Conservation (phyloP, 306 rosid species). For the Potentilla sterilis region DNA sequence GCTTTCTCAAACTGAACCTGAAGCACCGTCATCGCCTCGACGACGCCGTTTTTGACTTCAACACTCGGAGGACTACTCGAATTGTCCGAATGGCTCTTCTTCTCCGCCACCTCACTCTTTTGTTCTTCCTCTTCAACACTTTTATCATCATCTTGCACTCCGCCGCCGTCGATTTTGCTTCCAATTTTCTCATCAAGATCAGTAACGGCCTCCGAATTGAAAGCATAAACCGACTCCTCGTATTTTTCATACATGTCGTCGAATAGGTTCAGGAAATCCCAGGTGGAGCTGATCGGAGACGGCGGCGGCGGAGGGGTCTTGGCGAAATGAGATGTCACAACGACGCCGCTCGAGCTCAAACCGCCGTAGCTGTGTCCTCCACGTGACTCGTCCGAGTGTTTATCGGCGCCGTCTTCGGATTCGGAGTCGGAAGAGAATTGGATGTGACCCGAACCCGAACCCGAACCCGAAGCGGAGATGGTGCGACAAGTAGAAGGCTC, state of each 20-base stretch:
- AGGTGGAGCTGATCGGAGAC: conserved; percentile 52
- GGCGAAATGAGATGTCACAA: neutral
- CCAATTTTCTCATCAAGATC: conserved; percentile 1
- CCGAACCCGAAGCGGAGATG: conserved; percentile 13
- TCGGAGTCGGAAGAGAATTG: conserved; percentile 36
- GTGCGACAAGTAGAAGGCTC: conserved; percentile 2
- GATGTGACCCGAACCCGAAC: conserved; percentile 41
- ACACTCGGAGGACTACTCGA: neutral
- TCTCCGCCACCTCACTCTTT: conserved; percentile 21
- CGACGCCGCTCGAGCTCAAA: neutral
- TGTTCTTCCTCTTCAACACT: conserved; percentile 9
- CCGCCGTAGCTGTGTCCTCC: neutral
- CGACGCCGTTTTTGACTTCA: conserved; percentile 24
- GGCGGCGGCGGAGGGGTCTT: conserved; percentile 53
- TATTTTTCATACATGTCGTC: conserved; percentile 62
- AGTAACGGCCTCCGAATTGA: conserved; percentile 20
- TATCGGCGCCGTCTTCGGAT: conserved; percentile 25
- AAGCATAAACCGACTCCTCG: conserved; percentile 46
- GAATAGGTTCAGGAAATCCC: conserved; percentile 86
- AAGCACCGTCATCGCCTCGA: conserved; percentile 57
- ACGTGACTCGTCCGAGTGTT: conserved; percentile 28
- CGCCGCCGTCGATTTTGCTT: conserved; percentile 1
- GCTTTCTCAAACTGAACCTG: conserved; percentile 55
- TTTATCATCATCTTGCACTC: neutral
- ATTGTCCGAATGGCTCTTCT: conserved; percentile 11